Evolutionary conservation across 2,329 filamentous ascomycete genomes (phyloP).

Genomic region (Penicillium palitans): DNA sequence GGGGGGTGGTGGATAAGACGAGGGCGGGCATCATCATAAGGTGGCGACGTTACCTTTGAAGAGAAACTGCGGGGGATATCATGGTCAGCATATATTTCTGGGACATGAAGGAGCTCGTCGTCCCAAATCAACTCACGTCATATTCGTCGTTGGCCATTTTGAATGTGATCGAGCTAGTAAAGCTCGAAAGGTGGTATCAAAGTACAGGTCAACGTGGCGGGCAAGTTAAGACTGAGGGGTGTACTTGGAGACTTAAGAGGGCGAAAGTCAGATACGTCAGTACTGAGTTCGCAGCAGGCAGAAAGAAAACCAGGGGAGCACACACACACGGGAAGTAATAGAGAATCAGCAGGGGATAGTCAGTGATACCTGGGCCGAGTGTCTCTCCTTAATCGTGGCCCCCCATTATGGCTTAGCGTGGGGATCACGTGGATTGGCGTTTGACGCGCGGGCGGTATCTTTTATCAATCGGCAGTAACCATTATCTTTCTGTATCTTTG

Average conservation of each 20-base stretch:
- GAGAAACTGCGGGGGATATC: constrained; percentile 68
- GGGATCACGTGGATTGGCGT: constrained; percentile 20
- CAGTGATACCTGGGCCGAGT: constrained; percentile 20
- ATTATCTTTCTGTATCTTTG: not conserved
- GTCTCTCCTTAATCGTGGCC: constrained; percentile 25
- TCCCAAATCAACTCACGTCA: constrained; percentile 70
- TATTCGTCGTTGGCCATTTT: constrained; percentile 99
- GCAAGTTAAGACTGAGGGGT: not conserved
- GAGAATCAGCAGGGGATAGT: constrained; percentile 23
- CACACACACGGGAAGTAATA: constrained; percentile 11
- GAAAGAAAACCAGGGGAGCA: not conserved
- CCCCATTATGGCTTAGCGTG: constrained; percentile 11
- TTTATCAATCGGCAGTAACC: constrained; percentile 4
- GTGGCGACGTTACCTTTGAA: constrained; percentile 78
- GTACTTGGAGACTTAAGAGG: constrained; percentile 1
- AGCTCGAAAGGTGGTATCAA: constrained; percentile 21
- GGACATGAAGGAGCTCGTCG: not conserved
- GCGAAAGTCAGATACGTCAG: constrained; percentile 3
- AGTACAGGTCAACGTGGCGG: constrained; percentile 13
- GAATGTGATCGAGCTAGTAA: constrained; percentile 26
- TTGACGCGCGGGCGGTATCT: constrained; percentile 7
- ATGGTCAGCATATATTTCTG: constrained; percentile 34
- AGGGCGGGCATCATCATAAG: constrained; percentile 24
- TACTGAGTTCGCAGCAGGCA: not conserved
- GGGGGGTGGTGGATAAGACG: constrained; percentile 17